Conservation (phyloP, 2,329 filamentous ascomycete genomes). For the Penicillium sp. region DNA sequence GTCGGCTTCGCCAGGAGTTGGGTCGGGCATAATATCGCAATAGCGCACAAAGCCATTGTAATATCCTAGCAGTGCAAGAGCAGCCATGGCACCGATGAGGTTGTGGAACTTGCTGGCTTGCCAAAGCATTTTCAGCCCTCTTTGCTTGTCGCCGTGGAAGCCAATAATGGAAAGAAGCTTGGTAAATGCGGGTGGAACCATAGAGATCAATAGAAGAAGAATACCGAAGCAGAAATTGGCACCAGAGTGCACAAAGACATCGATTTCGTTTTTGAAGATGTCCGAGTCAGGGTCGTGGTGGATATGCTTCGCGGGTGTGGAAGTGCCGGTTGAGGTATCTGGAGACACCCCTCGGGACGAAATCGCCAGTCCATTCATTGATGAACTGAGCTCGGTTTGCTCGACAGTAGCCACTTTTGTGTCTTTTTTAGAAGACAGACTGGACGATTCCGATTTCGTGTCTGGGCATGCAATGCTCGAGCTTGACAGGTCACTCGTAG, state of each 20-base stretch:
- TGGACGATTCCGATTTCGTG: constrained; percentile 12
- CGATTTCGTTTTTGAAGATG: constrained; percentile 70
- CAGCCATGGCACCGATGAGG: constrained; percentile 87
- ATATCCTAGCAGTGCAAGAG: constrained; percentile 75
- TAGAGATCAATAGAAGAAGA: constrained; percentile 79
- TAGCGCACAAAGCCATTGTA: constrained; percentile 85
- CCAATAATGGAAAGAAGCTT: constrained; percentile 83
- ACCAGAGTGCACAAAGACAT: constrained; percentile 85
- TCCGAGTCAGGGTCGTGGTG: constrained; percentile 58
- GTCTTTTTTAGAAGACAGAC: constrained; percentile 15
- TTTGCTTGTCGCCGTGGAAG: constrained; percentile 81
- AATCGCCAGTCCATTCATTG: constrained; percentile 25
- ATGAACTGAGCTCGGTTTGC: constrained; percentile 17
- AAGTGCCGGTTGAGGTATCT: constrained; percentile 18
- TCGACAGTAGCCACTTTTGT: constrained; percentile 15
- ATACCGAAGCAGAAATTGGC: constrained; percentile 87
- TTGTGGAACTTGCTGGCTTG: constrained; percentile 80
- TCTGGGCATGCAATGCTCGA: constrained; percentile 5
- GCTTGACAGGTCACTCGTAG: constrained; percentile 14
- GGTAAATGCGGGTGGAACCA: constrained; percentile 89
- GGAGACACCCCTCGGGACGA: constrained; percentile 16
- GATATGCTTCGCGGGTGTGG: constrained; percentile 31
- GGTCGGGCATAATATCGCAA: constrained; percentile 76
- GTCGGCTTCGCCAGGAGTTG: constrained; percentile 46
- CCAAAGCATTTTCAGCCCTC: constrained; percentile 85